Base-by-base conservation (phyloP, 352 stramenopile species). In the Pythium phragmiticola region DNA sequence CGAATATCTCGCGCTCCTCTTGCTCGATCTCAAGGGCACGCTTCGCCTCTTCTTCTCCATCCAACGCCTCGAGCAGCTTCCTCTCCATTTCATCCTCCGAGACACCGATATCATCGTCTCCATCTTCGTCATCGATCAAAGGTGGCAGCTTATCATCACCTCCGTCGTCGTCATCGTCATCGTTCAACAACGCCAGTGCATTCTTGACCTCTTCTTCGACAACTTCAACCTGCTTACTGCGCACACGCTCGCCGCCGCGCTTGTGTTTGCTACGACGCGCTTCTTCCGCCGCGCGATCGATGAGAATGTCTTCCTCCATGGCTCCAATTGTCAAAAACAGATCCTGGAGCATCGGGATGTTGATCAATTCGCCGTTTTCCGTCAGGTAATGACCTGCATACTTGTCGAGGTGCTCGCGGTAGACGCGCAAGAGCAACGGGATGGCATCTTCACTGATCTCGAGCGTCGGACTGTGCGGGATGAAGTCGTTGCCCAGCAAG, bases 401-500 rank as follows among this genome's bases (percentile, higher is more conserved):
- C 72, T 83, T 96, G 46, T 80, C 68, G 19, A 88, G 34, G 14
- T 97, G 80, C 63, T 98, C 86, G 28, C 96, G 95, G 73, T 99
- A 99, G 6, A 92, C 61, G 65, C 89, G 73, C 64, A 90, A 72
- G 9, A 99, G 72, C 43, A 98, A 72, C 37, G 97, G 96, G 60
- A 99, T 99, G 0, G 97, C 97, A 26, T 98, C 94, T 75, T 99
- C 97, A 37, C 88, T 92, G 75, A 99, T 99, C 78, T 99, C 97
- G 9, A 99, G 78, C 46, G 96, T 97, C 46, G 97, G 98, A 65
- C 98, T 95, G 70, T 99, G 98, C 16, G 98, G 98, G 58, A 99
- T 94, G 61, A 99, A 99, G 70, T 99, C 98, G 80, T 99, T 99
- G 41, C 98, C 98, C 3, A 99, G 89, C 43, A 99, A 80, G 73